Evolutionary conservation across 2,329 filamentous ascomycete species (phyloP).

Genomic region (Drechslerella dactyloides): DNA sequence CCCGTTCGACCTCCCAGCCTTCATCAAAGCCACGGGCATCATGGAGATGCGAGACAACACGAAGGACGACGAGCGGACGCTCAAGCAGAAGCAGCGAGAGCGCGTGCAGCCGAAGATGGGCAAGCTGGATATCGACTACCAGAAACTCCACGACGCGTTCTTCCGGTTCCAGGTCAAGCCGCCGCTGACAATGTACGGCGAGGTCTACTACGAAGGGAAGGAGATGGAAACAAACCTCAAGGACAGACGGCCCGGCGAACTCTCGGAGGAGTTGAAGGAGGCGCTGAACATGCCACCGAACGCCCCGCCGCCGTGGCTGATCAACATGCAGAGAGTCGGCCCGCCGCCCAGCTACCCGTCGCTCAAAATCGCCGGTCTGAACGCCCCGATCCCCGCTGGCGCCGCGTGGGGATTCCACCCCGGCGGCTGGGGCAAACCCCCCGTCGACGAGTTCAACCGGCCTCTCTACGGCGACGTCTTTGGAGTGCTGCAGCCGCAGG

Average conservation of each 20-base stretch:
- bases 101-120: conserved; percentile 95
- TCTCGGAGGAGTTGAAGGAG: conserved; percentile 87
- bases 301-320: conserved; percentile 93
- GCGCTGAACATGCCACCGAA: conserved; percentile 92
- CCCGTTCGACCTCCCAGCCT: conserved; percentile 88
- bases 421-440: conserved; percentile 94
- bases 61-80: conserved; percentile 86
- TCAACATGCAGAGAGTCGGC: conserved; percentile 93
- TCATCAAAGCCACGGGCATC: conserved; percentile 97
- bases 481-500: conserved; percentile 72
- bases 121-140: conserved; percentile 96
- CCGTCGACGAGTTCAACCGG: conserved; percentile 88
- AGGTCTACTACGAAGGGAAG: conserved; percentile 99
- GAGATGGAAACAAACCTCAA: conserved; percentile 95
- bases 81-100: conserved; percentile 96
- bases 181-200: conserved; percentile 88
- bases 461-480: conserved; percentile 95
- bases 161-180: conserved; percentile 98
- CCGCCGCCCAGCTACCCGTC: conserved; percentile 93
- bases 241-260: conserved; percentile 85
- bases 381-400: conserved; percentile 86
- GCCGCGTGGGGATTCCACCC: conserved; percentile 94
- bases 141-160: conserved; percentile 97
- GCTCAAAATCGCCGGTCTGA: conserved; percentile 92
- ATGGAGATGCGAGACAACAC: conserved; percentile 98